Evolutionary conservation across 352 stramenopile genomes (phyloP).

Genomic region (Globisporangium cylindrosporum): DNA sequence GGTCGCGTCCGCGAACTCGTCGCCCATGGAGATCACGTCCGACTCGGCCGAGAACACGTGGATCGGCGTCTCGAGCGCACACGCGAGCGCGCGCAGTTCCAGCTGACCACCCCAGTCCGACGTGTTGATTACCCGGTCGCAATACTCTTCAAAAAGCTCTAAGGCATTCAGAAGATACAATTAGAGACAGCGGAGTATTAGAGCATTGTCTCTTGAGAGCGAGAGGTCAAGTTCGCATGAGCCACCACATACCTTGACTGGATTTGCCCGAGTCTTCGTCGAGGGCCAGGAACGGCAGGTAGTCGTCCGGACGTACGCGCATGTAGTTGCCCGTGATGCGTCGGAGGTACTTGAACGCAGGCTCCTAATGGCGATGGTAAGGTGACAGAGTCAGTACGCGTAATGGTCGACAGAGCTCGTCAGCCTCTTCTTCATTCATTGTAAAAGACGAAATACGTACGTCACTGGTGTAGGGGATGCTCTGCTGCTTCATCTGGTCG

Average conservation of each 20-base stretch:
- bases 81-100: conserved; percentile 92
- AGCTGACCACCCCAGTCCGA: conserved; percentile 97
- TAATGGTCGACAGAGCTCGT: too few relatives aligned
- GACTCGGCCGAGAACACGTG: conserved; percentile 91
- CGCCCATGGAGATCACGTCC: conserved; percentile 88
- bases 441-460: conserved; percentile 6
- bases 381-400: neutral
- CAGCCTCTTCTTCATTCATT: too few relatives aligned
- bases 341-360: conserved; percentile 67
- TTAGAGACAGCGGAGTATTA: neutral
- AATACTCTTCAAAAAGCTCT: conserved; percentile 91
- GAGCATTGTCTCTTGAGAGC: neutral
- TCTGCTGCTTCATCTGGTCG: conserved; percentile 83
- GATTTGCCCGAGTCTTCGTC: conserved; percentile 46
- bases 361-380: conserved; percentile 18
- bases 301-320: conserved; percentile 85
- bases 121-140: conserved; percentile 84
- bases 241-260: conserved; percentile 23
- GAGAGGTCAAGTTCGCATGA: neutral
- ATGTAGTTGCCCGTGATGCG: conserved; percentile 79
- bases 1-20: conserved; percentile 62
- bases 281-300: conserved; percentile 88
- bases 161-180: neutral
- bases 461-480: conserved; percentile 18
- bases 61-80: conserved; percentile 86